Base-by-base conservation (phyloP, 225 moss, liverwort and hornwort genomes). In the Pseudisothecium myosuroides region DNA sequence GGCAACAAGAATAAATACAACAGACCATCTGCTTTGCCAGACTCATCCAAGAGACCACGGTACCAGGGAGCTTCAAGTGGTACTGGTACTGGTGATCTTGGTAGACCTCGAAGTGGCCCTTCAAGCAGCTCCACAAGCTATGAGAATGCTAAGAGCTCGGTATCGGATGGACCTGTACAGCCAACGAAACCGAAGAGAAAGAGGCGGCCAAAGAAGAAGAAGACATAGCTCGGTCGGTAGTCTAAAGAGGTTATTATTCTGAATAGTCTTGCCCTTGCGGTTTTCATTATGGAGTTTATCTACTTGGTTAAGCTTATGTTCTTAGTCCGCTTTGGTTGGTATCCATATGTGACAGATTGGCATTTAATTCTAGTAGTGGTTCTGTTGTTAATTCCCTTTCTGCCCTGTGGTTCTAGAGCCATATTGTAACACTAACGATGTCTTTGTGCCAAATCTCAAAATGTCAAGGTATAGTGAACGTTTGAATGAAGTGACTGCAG, bases 121-220 rank as follows among this genome's bases (percentile, higher is more conserved):
- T 92, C 95, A 87, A 91, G 92, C 86, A 95, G 95, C 84, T 93
- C 94, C 76, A 93, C 93, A n/a, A 95, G 95, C 88, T 93, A 89
- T 41, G 95, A 95, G 67, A 95, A 93, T 41, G 90, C 89, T 21
- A 95, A 95, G 93, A 95, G 95, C 91, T 93, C 93, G 22, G 95
- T 93, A 28, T 93, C 95, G 63, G 95, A 95, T 80, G 94, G 94
- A 41, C 93, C 92, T 65, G 85, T 89, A 41, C 92, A 92, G 83
- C 90, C 91, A 85, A 80, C 86, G 22, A 95, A 95, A 89, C 95
- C 95, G 18, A 95, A 95, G 90, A 88, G 95, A 37, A 95, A 95
- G 90, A 90, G 95, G 84, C 91, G 94, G 76, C 92, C 93, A 9
- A 95, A 95, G 88, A 95, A 95, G 84, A 95, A 95, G 73, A 94